phyloP scores from a whole-genome alignment of 352 stramenopile genomes.

The Globisporangium uncinulatum region DNA sequence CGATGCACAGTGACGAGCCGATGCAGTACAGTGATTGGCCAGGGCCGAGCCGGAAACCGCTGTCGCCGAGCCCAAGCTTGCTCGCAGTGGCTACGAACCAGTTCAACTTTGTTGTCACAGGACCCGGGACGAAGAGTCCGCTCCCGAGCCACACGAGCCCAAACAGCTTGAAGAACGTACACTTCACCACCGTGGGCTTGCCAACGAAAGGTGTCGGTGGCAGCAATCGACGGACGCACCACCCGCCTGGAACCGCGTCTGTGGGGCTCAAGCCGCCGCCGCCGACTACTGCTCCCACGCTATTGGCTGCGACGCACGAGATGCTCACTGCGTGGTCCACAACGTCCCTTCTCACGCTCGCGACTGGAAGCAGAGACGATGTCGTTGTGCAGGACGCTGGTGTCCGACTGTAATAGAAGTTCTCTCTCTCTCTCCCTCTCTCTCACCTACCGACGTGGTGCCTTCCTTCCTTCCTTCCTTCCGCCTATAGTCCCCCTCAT shows the following conservation, averaged over 20 bases:
- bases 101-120: slow-evolving; percentile 29
- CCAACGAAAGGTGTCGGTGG: neutral
- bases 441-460: too few species aligned
- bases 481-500: too few species aligned
- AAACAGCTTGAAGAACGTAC: neutral
- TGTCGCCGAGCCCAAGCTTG: slow-evolving; percentile 17
- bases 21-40: neutral
- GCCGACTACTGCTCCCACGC: neutral
- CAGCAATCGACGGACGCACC: neutral
- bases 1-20: slow-evolving; percentile 4
- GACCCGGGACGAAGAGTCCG: neutral
- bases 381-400: neutral
- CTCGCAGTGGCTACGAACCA: slow-evolving; percentile 33
- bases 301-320: slow-evolving; percentile 1
- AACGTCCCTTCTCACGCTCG: slow-evolving; percentile 8
- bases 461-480: neutral
- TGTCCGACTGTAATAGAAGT: too few species aligned
- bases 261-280: slow-evolving; percentile 3
- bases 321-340: slow-evolving; percentile 11
- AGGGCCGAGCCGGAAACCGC: neutral
- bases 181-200: neutral
- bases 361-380: neutral
- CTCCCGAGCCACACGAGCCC: slow-evolving; percentile 2
- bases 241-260: slow-evolving; percentile 6
- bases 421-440: neutral